phyloP scores from a whole-genome alignment of 2,329 filamentous ascomycete genomes.

The Aspergillus latus region DNA sequence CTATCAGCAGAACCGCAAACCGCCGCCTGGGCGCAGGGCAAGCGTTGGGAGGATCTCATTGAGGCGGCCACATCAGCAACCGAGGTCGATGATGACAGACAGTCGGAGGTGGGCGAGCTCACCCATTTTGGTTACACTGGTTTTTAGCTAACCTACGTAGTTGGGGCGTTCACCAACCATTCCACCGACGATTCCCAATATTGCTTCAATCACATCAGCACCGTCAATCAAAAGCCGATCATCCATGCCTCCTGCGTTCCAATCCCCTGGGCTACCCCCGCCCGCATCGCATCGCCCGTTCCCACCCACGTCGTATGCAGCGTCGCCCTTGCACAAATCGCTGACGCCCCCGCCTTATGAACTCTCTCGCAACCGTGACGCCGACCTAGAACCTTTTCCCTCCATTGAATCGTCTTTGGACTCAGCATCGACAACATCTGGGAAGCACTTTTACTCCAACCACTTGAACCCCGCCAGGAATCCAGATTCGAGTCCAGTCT shows the following conservation, averaged over 20 bases:
- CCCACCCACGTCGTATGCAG: conserved; percentile 62
- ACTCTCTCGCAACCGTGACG: conserved; percentile 49
- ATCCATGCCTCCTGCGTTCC: conserved; percentile 61
- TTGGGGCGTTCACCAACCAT: conserved; percentile 43
- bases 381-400: conserved; percentile 75
- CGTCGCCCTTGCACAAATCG: conserved; percentile 85
- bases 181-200: conserved; percentile 38
- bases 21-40: conserved; percentile 70
- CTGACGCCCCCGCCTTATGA: conserved; percentile 78
- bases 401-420: conserved; percentile 81
- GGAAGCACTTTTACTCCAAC: conserved; percentile 66
- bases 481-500: conserved; percentile 61
- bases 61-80: conserved; percentile 91
- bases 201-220: conserved; percentile 40
- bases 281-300: conserved; percentile 47
- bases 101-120: conserved; percentile 68
- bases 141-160: conserved; percentile 21
- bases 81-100: conserved; percentile 80
- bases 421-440: conserved; percentile 48
- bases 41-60: conserved; percentile 94
- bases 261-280: conserved; percentile 47
- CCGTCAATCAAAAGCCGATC: conserved; percentile 52
- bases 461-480: conserved; percentile 67
- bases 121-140: background rate
- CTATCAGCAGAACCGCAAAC: conserved; percentile 80